phyloP scores from a whole-genome alignment of 768 basidiomycete genomes.

The Trametes sanguinea region DNA sequence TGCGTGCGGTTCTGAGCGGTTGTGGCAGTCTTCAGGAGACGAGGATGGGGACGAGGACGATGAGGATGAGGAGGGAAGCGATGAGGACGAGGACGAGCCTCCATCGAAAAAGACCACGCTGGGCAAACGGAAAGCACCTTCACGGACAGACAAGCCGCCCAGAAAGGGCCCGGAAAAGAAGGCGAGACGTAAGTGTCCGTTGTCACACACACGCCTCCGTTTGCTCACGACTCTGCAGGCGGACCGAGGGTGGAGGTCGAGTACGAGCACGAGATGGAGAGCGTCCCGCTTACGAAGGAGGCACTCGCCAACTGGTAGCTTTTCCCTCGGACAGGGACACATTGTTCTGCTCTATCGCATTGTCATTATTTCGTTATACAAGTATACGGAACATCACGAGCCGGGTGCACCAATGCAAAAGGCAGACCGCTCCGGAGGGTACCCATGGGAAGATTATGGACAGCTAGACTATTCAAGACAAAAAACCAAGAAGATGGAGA shows the following conservation, averaged over 20 bases:
- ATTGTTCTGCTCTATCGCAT: not conserved
- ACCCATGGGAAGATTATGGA: not conserved
- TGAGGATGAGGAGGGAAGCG: constrained; percentile 46
- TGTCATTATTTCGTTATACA: not conserved
- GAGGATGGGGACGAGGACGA: constrained; percentile 48
- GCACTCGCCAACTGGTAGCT: constrained; percentile 31
- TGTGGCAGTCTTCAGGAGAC: constrained; percentile 33
- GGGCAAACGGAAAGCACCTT: constrained; percentile 67
- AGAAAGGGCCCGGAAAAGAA: constrained; percentile 62
- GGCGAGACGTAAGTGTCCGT: constrained; percentile 50
- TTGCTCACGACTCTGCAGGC: constrained; percentile 38
- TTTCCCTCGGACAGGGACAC: not conserved
- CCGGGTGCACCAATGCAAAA: not conserved
- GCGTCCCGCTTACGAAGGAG: constrained; percentile 34
- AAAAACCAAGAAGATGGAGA: not conserved
- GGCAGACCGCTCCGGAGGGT: not conserved
- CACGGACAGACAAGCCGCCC: constrained; percentile 43
- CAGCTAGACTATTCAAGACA: not conserved
- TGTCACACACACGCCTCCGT: not conserved
- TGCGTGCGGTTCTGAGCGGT: not conserved
- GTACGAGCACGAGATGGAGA: constrained; percentile 92
- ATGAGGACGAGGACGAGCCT: constrained; percentile 41
- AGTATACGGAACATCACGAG: not conserved
- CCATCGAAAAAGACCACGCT: constrained; percentile 43
- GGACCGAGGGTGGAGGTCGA: constrained; percentile 91